phyloP scores from a whole-genome alignment of 176 grass and related monocot genomes.

The Musa schizocarpa region DNA sequence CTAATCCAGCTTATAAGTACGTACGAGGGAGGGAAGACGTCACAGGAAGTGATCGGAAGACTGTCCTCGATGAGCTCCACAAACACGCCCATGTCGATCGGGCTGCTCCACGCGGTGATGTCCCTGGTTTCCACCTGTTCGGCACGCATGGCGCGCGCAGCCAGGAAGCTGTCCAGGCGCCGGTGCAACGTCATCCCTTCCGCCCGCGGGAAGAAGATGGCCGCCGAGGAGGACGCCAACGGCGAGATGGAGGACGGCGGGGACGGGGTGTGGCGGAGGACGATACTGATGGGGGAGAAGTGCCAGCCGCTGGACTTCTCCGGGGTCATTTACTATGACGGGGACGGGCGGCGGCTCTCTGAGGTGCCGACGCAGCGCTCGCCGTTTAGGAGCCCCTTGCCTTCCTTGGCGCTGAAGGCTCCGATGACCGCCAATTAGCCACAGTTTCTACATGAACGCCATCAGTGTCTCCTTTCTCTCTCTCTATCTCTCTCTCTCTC shows the following conservation, averaged over 20 bases:
- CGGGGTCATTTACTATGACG: constrained; percentile 31
- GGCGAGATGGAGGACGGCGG: not conserved
- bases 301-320: constrained; percentile 49
- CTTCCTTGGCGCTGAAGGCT: not conserved
- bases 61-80: not conserved
- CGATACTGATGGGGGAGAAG: constrained; percentile 61
- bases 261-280: constrained; percentile 39
- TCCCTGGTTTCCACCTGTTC: not conserved
- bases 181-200: not conserved
- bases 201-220: constrained; percentile 18
- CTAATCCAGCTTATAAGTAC: no score
- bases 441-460: no score
- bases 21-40: no score
- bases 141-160: not conserved
- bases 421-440: not conserved
- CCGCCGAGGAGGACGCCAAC: constrained; percentile 18
- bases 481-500: no score
- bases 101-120: not conserved
- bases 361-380: not conserved
- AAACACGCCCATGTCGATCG: not conserved
- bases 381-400: not conserved
- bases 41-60: no score
- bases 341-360: constrained; percentile 26
- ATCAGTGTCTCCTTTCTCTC: no score
- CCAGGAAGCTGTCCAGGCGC: not conserved